These are phyloP conservation scores for Daldinia bambusicola DNA, from an alignment of 495 filamentous ascomycete genomes.

Conservation along the genomic window DNA sequence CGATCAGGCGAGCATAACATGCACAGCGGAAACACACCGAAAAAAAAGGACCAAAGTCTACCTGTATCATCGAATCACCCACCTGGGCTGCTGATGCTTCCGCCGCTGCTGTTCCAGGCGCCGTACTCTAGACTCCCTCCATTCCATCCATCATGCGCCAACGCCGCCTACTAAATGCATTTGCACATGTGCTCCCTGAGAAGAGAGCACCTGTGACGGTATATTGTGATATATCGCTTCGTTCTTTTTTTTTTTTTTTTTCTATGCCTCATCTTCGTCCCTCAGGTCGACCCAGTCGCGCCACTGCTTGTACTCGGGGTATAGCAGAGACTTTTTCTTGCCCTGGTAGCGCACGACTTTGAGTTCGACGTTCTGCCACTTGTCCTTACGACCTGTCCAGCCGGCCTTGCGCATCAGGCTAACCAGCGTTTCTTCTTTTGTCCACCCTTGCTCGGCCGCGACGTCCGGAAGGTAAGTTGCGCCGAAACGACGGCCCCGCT, in stretches of 20 bases:
- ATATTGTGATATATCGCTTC: not conserved
- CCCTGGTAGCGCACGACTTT: constrained; percentile 85
- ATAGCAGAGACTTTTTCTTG: constrained; percentile 72
- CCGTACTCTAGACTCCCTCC: constrained; percentile 34
- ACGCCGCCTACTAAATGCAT: constrained; percentile 12
- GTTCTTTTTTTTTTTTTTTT: not conserved
- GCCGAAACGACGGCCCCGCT: constrained; percentile 73
- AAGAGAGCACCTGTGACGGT: not conserved
- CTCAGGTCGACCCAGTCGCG: constrained; percentile 70
- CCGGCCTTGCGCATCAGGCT: constrained; percentile 95
- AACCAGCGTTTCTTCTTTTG: constrained; percentile 88
- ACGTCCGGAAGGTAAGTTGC: constrained; percentile 95
- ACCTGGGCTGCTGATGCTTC: constrained; percentile 17
- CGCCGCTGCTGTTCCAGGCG: constrained; percentile 15
- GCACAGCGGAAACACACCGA: constrained; percentile 15
- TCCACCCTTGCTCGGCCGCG: constrained; percentile 92
- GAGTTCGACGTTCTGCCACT: constrained; percentile 82
- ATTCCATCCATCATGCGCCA: constrained; percentile 26
- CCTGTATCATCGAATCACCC: constrained; percentile 43
- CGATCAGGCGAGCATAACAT: constrained; percentile 15
- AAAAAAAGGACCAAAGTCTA: constrained; percentile 34
- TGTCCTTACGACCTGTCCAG: constrained; percentile 73
- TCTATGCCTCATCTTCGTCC: constrained; percentile 20
- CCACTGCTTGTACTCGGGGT: constrained; percentile 80
- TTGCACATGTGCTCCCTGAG: not conserved